These are phyloP conservation scores for Russula ochroleuca DNA, from an alignment of 768 basidiomycete species.

Conservation along the genomic window DNA sequence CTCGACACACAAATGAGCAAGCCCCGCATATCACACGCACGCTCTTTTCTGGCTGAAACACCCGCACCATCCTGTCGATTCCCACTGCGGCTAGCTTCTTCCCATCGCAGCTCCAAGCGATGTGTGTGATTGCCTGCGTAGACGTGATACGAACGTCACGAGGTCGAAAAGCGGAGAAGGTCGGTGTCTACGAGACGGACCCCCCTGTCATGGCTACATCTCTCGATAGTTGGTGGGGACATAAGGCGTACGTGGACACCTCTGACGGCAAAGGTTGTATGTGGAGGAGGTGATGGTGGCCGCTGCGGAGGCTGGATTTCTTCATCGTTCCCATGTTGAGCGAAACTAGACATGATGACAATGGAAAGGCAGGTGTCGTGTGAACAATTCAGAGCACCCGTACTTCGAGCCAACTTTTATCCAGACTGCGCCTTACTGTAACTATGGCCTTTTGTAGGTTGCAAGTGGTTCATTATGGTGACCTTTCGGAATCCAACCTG, in stretches of 20 bases:
- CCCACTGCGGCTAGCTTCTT: conserved; percentile 78
- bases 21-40: conserved; percentile 41
- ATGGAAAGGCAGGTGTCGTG: background rate
- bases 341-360: conserved; percentile 10
- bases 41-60: conserved; percentile 78
- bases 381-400: background rate
- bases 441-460: no score
- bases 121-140: conserved; percentile 62
- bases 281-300: conserved; percentile 20
- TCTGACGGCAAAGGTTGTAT: conserved; percentile 42
- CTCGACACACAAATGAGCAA: background rate
- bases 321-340: conserved; percentile 16
- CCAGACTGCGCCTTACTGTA: no score
- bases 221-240: conserved; percentile 13
- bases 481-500: no score
- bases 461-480: no score
- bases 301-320: conserved; percentile 18
- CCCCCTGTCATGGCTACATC: conserved; percentile 4
- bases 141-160: conserved; percentile 66
- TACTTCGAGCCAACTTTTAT: no score
- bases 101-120: conserved; percentile 83
- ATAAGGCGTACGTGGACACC: conserved; percentile 63
- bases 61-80: conserved; percentile 67
- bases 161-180: conserved; percentile 75
- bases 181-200: conserved; percentile 51